These are phyloP conservation scores for Xylaria cubensis DNA, from an alignment of 495 filamentous ascomycete species.

Conservation along the genomic window DNA sequence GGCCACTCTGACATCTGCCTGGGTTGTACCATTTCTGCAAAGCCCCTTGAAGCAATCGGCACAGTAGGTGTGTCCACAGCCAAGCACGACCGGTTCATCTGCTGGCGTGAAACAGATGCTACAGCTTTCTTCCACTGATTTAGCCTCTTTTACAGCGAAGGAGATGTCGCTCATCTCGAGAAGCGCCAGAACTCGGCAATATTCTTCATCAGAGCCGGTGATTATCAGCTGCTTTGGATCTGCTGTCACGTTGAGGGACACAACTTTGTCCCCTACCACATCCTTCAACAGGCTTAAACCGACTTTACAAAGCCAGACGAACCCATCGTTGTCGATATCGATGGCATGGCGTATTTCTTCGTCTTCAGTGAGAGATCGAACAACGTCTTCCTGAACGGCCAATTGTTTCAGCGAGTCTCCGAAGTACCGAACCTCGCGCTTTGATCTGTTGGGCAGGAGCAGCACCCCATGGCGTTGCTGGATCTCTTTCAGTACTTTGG, in stretches of 20 bases:
- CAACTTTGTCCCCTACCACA: slow-evolving; percentile 7
- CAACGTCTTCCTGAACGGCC: slow-evolving; percentile 7
- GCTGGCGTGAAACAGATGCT: slow-evolving; percentile 41
- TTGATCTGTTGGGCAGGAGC: slow-evolving; percentile 15
- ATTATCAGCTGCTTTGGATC: slow-evolving; percentile 26
- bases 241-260: slow-evolving; percentile 31
- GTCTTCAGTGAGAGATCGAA: slow-evolving; percentile 6
- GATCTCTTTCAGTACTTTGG: slow-evolving; percentile 10
- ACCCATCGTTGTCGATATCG: background rate
- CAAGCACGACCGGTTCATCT: slow-evolving; percentile 33
- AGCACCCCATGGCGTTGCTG: background rate
- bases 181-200: background rate
- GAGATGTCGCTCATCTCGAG: background rate
- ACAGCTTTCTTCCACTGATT: slow-evolving; percentile 30
- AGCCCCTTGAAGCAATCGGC: slow-evolving; percentile 39
- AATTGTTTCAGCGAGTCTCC: background rate
- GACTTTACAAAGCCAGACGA: background rate
- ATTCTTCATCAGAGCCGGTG: slow-evolving; percentile 23
- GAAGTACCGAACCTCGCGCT: slow-evolving; percentile 10
- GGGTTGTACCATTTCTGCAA: slow-evolving; percentile 28
- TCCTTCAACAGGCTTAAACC: background rate
- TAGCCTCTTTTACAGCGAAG: background rate
- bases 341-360: background rate
- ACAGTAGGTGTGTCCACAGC: slow-evolving; percentile 47
- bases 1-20: slow-evolving; percentile 29